Percentiles rank a stretch among this genome's conserved stretches.
These are phyloP conservation scores for Lentithecium fluviatile DNA, from an alignment of 495 filamentous ascomycete species.

Conservation along the genomic window DNA sequence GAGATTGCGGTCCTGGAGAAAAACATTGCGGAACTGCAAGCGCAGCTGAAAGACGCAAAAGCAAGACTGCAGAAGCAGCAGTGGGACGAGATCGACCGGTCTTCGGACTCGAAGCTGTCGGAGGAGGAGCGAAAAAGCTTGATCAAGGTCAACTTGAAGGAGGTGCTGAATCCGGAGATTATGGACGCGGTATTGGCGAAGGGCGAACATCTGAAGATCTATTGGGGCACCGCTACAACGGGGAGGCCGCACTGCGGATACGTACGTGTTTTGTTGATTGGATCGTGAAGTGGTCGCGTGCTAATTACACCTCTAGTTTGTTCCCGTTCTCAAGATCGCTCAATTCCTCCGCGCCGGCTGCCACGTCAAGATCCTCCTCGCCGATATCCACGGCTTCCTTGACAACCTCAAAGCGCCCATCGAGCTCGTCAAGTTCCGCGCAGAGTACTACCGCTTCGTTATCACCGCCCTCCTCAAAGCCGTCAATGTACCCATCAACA, in stretches of 20 bases:
- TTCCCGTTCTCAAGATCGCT: slow-evolving; percentile 82
- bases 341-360: slow-evolving; percentile 84
- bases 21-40: slow-evolving; percentile 3
- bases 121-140: slow-evolving; percentile 57
- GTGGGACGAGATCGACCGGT: neutral
- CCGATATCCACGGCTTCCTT: slow-evolving; percentile 68
- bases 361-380: slow-evolving; percentile 67
- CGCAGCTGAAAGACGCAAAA: slow-evolving; percentile 9
- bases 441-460: slow-evolving; percentile 42
- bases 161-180: slow-evolving; percentile 83
- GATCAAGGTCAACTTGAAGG: slow-evolving; percentile 77
- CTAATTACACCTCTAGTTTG: slow-evolving; percentile 48
- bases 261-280: slow-evolving; percentile 22
- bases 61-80: neutral
- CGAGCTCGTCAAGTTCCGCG: slow-evolving; percentile 71
- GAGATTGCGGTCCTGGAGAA: slow-evolving; percentile 10
- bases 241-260: slow-evolving; percentile 81
- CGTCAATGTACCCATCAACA: slow-evolving; percentile 58
- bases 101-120: neutral
- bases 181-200: slow-evolving; percentile 71
- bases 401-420: slow-evolving; percentile 83
- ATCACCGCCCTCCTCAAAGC: slow-evolving; percentile 43
- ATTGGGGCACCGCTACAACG: slow-evolving; percentile 68
- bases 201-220: slow-evolving; percentile 27
- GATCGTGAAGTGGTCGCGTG: neutral